Evolutionary conservation across 2,329 filamentous ascomycete species (phyloP).

Genomic region (Colletotrichum plurivorum): DNA sequence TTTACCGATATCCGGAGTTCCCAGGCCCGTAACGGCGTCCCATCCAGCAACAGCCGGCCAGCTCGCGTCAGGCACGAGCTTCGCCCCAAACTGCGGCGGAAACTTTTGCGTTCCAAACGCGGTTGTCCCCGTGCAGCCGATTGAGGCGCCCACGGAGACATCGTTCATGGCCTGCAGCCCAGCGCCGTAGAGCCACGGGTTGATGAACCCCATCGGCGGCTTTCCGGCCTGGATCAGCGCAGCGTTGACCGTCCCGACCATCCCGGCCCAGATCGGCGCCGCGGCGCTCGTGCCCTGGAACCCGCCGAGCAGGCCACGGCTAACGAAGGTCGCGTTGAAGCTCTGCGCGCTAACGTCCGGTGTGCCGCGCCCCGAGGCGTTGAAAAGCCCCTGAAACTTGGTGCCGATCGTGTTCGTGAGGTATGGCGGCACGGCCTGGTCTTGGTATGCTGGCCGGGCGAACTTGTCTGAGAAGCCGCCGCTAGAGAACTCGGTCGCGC

Average conservation of each 20-base stretch:
- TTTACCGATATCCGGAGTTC: slow-evolving; percentile 59
- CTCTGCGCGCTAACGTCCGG: slow-evolving; percentile 70
- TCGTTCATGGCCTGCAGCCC: slow-evolving; percentile 51
- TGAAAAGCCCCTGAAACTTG: slow-evolving; percentile 63
- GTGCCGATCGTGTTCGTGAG: slow-evolving; percentile 54
- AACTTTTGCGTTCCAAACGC: slow-evolving; percentile 18
- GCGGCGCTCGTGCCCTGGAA: slow-evolving; percentile 60
- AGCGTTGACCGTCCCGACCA: slow-evolving; percentile 76
- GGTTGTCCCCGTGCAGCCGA: slow-evolving; percentile 50
- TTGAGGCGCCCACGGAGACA: slow-evolving; percentile 51
- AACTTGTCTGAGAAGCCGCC: slow-evolving; percentile 66
- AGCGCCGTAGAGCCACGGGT: slow-evolving; percentile 70
- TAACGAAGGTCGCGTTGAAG: slow-evolving; percentile 43
- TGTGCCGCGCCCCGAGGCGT: slow-evolving; percentile 66
- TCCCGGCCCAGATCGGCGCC: slow-evolving; percentile 72
- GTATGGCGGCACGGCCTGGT: slow-evolving; percentile 61
- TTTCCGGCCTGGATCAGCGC: slow-evolving; percentile 68
- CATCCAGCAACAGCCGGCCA: slow-evolving; percentile 50
- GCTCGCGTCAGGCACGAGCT: slow-evolving; percentile 46
- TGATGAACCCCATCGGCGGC: slow-evolving; percentile 71
- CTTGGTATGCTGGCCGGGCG: slow-evolving; percentile 58
- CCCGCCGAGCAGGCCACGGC: slow-evolving; percentile 43
- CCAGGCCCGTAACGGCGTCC: slow-evolving; percentile 58
- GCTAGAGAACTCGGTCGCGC: slow-evolving; percentile 64
- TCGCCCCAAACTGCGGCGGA: slow-evolving; percentile 44